phyloP scores from a whole-genome alignment of 208 protist genomes.

The Sergeia podlipaevii region DNA sequence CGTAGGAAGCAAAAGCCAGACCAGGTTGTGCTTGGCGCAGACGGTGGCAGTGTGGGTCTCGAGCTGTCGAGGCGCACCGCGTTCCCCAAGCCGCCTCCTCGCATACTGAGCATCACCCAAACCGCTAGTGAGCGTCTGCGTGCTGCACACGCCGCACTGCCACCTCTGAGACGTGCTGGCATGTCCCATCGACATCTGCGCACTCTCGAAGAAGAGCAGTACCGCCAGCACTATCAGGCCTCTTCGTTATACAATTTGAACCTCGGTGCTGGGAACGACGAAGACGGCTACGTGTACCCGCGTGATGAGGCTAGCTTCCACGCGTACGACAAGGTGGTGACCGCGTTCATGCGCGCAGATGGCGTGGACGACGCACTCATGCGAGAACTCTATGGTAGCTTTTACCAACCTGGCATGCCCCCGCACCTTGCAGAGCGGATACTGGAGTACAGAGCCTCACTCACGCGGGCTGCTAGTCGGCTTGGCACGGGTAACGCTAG shows the following conservation, averaged over 20 bases:
- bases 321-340: constrained; percentile 26
- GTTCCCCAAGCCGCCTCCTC: constrained; percentile 18
- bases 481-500: constrained; percentile 9
- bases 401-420: constrained; percentile 1
- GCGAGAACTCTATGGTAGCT: neutral
- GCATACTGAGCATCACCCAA: constrained; percentile 7
- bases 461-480: constrained; percentile 24
- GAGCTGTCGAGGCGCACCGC: constrained; percentile 60
- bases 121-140: constrained; percentile 7
- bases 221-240: too few species aligned
- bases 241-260: neutral
- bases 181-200: constrained; percentile 20
- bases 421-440: constrained; percentile 22
- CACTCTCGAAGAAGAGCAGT: too few species aligned
- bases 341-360: constrained; percentile 16
- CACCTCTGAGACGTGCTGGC: constrained; percentile 23
- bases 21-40: constrained; percentile 50
- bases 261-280: too few species aligned
- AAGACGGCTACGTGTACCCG: constrained; percentile 29
- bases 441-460: constrained; percentile 35
- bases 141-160: constrained; percentile 15
- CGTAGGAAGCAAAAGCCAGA: constrained; percentile 38
- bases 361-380: neutral
- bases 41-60: constrained; percentile 43
- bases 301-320: constrained; percentile 43